These are phyloP conservation scores for Claviceps humidiphila DNA, from an alignment of 2,329 filamentous ascomycete species.

Conservation along the genomic window DNA sequence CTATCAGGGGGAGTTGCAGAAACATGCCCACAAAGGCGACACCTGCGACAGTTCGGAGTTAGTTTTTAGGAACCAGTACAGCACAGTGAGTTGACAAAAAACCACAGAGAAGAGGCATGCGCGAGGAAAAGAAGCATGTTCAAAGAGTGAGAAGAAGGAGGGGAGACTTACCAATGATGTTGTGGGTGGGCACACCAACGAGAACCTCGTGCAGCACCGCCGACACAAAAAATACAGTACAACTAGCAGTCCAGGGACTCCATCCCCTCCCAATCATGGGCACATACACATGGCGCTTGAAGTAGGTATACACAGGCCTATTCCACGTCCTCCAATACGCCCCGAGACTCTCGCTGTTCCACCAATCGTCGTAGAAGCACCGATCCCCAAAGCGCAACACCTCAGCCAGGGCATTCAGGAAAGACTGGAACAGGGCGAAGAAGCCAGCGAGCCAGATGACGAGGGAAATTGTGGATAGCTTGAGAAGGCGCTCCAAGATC, in stretches of 20 bases:
- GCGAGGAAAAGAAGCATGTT: too few relatives aligned
- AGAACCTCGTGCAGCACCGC: constrained; percentile 84
- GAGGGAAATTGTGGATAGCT: constrained; percentile 86
- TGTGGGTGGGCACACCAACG: constrained; percentile 89
- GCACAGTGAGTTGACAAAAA: not conserved
- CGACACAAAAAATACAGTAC: constrained; percentile 77
- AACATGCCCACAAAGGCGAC: constrained; percentile 94
- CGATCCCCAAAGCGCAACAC: constrained; percentile 82
- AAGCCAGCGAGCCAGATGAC: constrained; percentile 97
- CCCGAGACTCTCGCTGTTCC: constrained; percentile 80
- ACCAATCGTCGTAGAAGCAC: constrained; percentile 96
- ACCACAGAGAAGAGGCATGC: too few relatives aligned
- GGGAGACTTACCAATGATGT: constrained; percentile 58
- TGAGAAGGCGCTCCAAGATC: constrained; percentile 82
- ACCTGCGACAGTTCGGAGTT: constrained; percentile 32
- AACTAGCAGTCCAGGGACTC: constrained; percentile 55
- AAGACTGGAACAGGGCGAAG: constrained; percentile 89
- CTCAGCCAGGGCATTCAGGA: constrained; percentile 83
- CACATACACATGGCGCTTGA: constrained; percentile 86
- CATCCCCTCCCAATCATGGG: constrained; percentile 78
- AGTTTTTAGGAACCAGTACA: not conserved
- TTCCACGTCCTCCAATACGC: constrained; percentile 96
- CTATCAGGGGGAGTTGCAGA: constrained; percentile 78
- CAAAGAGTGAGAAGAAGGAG: not conserved
- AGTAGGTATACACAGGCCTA: constrained; percentile 92